Conservation (phyloP, 441 rosid species). For the Geranium incanum region DNA sequence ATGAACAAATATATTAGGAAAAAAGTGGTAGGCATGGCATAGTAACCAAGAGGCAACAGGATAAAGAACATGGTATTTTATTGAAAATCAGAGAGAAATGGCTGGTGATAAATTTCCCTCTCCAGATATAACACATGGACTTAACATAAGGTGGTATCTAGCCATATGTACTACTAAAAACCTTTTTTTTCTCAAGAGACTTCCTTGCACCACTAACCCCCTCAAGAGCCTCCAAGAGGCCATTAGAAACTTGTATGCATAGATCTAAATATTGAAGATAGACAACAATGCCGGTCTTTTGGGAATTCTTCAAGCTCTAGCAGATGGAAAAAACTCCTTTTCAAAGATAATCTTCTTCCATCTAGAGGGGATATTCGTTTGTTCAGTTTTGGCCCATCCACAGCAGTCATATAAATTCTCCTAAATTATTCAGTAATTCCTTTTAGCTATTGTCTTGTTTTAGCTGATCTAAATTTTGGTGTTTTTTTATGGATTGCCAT, state of each 20-base stretch:
- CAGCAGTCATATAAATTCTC: no score
- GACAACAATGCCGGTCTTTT: background rate
- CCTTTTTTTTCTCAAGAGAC: background rate
- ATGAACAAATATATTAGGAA: background rate
- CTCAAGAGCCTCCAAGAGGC: background rate
- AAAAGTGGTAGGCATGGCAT: background rate
- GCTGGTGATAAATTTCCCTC: background rate
- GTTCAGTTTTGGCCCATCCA: no score
- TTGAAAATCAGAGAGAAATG: background rate
- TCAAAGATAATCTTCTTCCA: constrained; percentile 9
- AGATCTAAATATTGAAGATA: background rate
- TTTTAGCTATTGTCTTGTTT: background rate
- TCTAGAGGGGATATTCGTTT: background rate
- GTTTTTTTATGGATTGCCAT: background rate
- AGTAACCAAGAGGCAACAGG: background rate
- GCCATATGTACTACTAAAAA: background rate
- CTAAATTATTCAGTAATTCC: no score
- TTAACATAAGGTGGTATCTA: background rate
- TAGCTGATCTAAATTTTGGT: constrained; percentile 11
- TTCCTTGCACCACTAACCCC: background rate
- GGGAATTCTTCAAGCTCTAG: constrained; percentile 14
- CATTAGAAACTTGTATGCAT: background rate
- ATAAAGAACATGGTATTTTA: background rate
- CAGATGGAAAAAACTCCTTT: constrained; percentile 13
- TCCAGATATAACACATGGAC: background rate